phyloP scores from a whole-genome alignment of 176 grass and related monocot species.

The Metroxylon sagu region DNA sequence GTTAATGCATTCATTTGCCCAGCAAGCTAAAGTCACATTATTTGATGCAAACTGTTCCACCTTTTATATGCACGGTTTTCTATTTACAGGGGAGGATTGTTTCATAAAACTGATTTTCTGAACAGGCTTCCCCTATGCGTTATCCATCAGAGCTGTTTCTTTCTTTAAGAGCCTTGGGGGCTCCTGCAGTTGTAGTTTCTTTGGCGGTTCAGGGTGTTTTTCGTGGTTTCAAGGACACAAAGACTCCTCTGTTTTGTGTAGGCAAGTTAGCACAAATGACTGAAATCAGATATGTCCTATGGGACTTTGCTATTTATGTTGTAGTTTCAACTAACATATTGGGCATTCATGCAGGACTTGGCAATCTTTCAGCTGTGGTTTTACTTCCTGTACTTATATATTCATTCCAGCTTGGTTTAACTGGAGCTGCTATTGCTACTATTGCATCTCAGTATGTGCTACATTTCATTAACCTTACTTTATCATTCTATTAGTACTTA shows the following conservation, averaged over 20 bases:
- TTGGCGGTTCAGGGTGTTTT: conserved; percentile 63
- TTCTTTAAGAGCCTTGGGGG: conserved; percentile 50
- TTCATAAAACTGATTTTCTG: neutral
- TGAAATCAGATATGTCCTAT: neutral
- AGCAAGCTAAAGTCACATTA: no score
- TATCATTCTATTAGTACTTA: no score
- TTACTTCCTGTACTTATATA: conserved; percentile 37
- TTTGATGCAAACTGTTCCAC: no score
- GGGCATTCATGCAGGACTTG: conserved; percentile 29
- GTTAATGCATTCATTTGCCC: no score
- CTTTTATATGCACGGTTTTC: no score
- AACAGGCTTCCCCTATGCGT: conserved; percentile 41
- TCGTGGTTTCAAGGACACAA: conserved; percentile 58
- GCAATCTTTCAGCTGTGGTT: conserved; percentile 45
- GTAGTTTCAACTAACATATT: conserved; percentile 2
- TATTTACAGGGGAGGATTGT: no score
- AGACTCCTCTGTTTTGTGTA: conserved; percentile 48
- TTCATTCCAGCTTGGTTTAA: conserved; percentile 39
- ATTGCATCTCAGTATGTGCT: conserved; percentile 47
- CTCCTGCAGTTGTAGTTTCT: conserved; percentile 60
- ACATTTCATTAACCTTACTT: neutral
- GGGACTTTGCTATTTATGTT: no score
- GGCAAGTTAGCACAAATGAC: conserved; percentile 20
- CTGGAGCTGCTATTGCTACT: conserved; percentile 56
- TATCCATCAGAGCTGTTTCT: conserved; percentile 41